Evolutionary conservation across 31 red algal genomes (phyloP).

Genomic region (Endocladia muricata): DNA sequence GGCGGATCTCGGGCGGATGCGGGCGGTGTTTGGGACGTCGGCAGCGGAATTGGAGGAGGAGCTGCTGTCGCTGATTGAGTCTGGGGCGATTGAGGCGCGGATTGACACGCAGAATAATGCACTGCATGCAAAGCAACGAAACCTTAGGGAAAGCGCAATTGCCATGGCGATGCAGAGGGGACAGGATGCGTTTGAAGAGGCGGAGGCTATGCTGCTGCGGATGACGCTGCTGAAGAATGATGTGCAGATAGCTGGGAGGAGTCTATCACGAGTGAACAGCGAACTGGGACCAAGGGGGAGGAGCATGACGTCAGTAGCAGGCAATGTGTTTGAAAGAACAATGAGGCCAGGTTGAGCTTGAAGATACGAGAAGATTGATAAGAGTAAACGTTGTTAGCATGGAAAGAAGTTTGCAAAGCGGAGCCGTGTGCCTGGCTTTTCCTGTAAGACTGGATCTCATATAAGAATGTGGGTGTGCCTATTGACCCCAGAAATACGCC

Average conservation of each 20-base stretch:
- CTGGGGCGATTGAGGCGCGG: slow-evolving; percentile 65
- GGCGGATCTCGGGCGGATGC: slow-evolving; percentile 72
- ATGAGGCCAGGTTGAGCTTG: too few species aligned
- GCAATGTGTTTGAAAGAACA: slow-evolving; percentile 38
- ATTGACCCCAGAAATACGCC: too few species aligned
- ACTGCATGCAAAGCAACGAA: slow-evolving; percentile 44
- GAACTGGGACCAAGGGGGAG: slow-evolving; percentile 32
- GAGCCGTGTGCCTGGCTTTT: too few species aligned
- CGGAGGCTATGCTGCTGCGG: slow-evolving; percentile 70
- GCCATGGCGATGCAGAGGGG: slow-evolving; percentile 36
- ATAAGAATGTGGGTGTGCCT: too few species aligned
- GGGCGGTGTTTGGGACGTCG: slow-evolving; percentile 50
- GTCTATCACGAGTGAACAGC: neutral
- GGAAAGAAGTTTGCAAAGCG: too few species aligned
- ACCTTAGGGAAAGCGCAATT: slow-evolving; percentile 23
- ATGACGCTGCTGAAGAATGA: slow-evolving; percentile 69
- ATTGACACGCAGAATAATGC: slow-evolving; percentile 72
- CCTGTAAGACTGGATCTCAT: too few species aligned
- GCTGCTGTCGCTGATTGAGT: slow-evolving; percentile 68
- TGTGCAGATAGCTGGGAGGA: slow-evolving; percentile 20
- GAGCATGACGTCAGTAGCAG: slow-evolving; percentile 45
- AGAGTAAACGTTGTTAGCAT: too few species aligned
- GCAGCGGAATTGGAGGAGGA: slow-evolving; percentile 55
- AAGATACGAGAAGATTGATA: too few species aligned
- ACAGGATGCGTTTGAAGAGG: slow-evolving; percentile 56